Percentiles rank a stretch among this genome's conserved stretches.
Conservation (phyloP, 805 yeast species). For the Saccharomycopsis selenospora region DNA sequence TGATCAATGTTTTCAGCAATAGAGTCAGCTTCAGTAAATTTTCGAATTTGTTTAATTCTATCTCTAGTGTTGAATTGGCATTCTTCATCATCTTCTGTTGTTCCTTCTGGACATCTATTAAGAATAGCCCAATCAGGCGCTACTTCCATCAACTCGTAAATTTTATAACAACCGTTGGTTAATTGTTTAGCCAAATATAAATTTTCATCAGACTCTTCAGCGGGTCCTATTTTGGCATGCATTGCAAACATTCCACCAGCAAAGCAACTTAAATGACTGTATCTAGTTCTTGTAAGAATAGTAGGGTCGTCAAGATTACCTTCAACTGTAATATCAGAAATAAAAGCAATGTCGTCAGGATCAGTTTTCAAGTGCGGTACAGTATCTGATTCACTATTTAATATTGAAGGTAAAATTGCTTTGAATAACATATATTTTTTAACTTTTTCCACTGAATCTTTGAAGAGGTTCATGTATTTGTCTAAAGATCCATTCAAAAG, state of each 20-base stretch:
- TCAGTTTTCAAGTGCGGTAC: constrained; percentile 20
- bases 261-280: constrained; percentile 44
- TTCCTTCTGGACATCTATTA: constrained; percentile 24
- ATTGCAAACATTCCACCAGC: constrained; percentile 48
- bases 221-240: constrained; percentile 35
- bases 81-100: constrained; percentile 18
- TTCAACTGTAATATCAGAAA: constrained; percentile 24
- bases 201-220: constrained; percentile 29
- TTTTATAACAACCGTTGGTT: constrained; percentile 42
- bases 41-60: constrained; percentile 9
- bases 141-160: constrained; percentile 34
- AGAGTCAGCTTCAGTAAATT: constrained; percentile 12
- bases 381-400: constrained; percentile 9
- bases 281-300: constrained; percentile 17
- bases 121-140: constrained; percentile 39
- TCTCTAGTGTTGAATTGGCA: constrained; percentile 24
- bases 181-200: constrained; percentile 36
- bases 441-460: constrained; percentile 32
- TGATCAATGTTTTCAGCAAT: neutral
- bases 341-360: constrained; percentile 20
- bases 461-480: constrained; percentile 31
- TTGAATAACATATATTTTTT: constrained; percentile 35
- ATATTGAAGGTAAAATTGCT: constrained; percentile 36
- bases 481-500: constrained; percentile 35
- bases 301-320: constrained; percentile 19